Conservation (phyloP, 108 stramenopile species). For the Mediolabrus comicus region DNA sequence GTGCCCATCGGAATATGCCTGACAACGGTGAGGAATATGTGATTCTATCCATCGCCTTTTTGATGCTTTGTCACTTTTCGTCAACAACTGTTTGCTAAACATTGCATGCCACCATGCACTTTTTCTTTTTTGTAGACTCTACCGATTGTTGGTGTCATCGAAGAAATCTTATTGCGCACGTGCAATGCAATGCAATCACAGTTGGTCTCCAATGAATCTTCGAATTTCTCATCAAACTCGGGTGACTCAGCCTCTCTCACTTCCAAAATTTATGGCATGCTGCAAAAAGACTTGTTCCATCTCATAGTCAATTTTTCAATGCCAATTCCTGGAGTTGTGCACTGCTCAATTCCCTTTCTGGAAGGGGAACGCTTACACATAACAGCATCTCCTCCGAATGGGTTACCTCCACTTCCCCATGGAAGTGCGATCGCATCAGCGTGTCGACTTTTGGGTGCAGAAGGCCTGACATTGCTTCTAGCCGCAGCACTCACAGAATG, state of each 20-base stretch:
- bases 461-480: slow-evolving; percentile 74
- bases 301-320: slow-evolving; percentile 73
- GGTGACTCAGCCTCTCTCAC: slow-evolving; percentile 2
- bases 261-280: slow-evolving; percentile 33
- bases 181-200: slow-evolving; percentile 66
- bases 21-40: slow-evolving; percentile 33
- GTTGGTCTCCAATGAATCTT: slow-evolving; percentile 14
- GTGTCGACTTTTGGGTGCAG: slow-evolving; percentile 77
- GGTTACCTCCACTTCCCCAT: slow-evolving; percentile 80
- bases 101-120: too few species aligned
- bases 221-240: slow-evolving; percentile 2
- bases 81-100: not conserved
- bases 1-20: slow-evolving; percentile 82
- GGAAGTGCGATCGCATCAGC: slow-evolving; percentile 67
- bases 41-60: not conserved
- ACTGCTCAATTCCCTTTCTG: slow-evolving; percentile 85
- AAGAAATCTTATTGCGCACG: slow-evolving; percentile 73
- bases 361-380: slow-evolving; percentile 73
- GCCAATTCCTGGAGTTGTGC: slow-evolving; percentile 81
- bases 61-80: not conserved
- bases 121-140: slow-evolving; percentile 28
- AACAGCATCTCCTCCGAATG: slow-evolving; percentile 61
- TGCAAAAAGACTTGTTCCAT: slow-evolving; percentile 62
- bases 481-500: slow-evolving; percentile 85
- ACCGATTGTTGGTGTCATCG: slow-evolving; percentile 80